Base-by-base conservation (phyloP, 306 rosid species). In the Castanospermum australe region DNA sequence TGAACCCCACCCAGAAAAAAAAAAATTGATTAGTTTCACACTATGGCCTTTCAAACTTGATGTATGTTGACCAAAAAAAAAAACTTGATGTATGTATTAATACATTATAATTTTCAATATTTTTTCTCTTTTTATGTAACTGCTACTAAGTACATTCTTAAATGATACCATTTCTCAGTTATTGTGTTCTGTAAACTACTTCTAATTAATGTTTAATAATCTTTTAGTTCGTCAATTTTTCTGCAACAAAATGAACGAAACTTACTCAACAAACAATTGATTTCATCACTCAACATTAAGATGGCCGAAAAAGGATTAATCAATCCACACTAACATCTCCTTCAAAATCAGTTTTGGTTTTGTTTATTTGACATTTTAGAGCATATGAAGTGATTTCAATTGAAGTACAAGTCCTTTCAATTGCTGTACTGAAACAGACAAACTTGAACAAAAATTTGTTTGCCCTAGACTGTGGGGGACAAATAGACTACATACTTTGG, bases 1-100 rank as follows among this genome's bases (percentile, higher is more conserved):
- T 57, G 41, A 78, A 66, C 42, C 56, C 67, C 86, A 64, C 86
- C 79, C 70, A 45, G 18, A 52, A 74, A 17, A 47, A 71, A 61
- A n/a, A n/a, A 14, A 13, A 50, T 32, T 14, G 9, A 81, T 21
- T 14, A 1, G 24, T 30, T 56, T 56, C 55, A 44, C n/a, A n/a
- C n/a, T n/a, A n/a, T n/a, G n/a, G n/a, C n/a, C n/a, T n/a, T n/a
- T n/a, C n/a, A n/a, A n/a, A n/a, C n/a, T n/a, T n/a, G n/a, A n/a
- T n/a, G n/a, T n/a, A n/a, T n/a, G n/a, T n/a, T n/a, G n/a, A n/a
- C n/a, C n/a, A n/a, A n/a, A n/a, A n/a, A n/a, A n/a, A n/a, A n/a
- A 14, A 11, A 57, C 7, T 6, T 47, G 6, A 76, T 35, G 36
- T 22, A 51, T 20, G 50, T 32, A 17, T 74, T 21, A 33, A 41